Evolutionary conservation across 2,329 filamentous ascomycete species (phyloP), one percentile per base, ranked within the genome.

Genomic region (Diplocarpon mali): DNA sequence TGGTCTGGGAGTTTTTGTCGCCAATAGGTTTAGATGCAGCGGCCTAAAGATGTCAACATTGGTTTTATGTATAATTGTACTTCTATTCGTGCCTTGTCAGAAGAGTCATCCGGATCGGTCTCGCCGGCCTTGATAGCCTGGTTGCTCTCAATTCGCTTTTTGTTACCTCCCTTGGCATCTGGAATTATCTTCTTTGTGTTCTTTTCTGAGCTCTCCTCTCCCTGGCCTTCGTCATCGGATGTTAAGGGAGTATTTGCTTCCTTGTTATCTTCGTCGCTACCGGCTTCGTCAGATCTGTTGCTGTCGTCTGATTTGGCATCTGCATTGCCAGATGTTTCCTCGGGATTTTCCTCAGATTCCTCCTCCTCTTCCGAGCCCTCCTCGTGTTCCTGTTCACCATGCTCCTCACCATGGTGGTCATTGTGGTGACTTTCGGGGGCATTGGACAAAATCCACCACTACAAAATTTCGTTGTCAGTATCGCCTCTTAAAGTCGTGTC

Each of bases 1-100:
- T 65, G 29, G 67, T 69, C 27, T 64, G 70, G 30, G 67, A 64
- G 49, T 66, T 67, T 40, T 58, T 49, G 51, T 60, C 63, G 44
- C 51, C 53, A 34, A 55, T 57, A 53, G 53, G 42, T 45, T 60
- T 60, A 30, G 52, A 57, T 40, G 54, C 44, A 36, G 57, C 55
- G 46, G 53, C 45, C 42, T 47, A 32, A 6, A 17, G 27, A 28
- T 31, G 38, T 54, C 42, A 45, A 47, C 38, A 36, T 37, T n/a
- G 20, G 34, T 12, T n/a, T 34, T 27, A 29, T 35, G 20, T n/a
- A 28, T 12, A 10, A 16, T 24, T 10, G 14, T 10, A 37, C 38
- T 15, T 17, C 35, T 17, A 39, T 24, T 17, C 40, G 48, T 46
- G 56, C 56, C 42, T 53, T 47, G 30, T 52, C 29, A n/a, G 29